Conservation (phyloP, 2,329 filamentous ascomycete species). For the Penicillium corylophilum region DNA sequence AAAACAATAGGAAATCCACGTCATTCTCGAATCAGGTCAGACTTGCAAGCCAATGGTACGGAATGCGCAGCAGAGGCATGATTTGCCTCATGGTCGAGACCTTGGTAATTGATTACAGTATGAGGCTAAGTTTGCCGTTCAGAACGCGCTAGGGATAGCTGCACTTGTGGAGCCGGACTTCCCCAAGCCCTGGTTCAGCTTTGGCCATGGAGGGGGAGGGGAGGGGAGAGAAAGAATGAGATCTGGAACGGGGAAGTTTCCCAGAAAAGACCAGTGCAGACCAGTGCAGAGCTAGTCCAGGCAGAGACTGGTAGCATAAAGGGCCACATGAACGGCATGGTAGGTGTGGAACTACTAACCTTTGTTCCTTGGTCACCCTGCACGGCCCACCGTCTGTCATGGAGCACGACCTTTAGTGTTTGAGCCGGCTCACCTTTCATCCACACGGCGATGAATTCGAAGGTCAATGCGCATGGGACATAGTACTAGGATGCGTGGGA, state of each 20-base stretch:
- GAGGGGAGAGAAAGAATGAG: too few relatives aligned
- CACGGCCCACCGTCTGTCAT: constrained; percentile 12
- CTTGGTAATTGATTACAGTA: neutral
- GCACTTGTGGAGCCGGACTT: constrained; percentile 11
- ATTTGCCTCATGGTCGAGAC: neutral
- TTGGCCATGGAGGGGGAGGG: constrained; percentile 9
- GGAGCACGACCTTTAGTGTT: constrained; percentile 12
- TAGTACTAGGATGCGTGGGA: neutral
- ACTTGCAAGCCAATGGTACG: neutral
- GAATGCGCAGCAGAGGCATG: neutral
- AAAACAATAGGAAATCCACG: too few relatives aligned
- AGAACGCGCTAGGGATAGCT: constrained; percentile 7
- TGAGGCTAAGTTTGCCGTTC: constrained; percentile 1
- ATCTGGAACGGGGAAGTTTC: constrained; percentile 20
- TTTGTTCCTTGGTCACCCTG: too few relatives aligned
- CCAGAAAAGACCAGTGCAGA: neutral
- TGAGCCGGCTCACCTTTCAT: constrained; percentile 14
- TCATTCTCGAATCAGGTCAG: too few relatives aligned
- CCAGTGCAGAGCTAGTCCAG: constrained; percentile 5
- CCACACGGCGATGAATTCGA: constrained; percentile 17
- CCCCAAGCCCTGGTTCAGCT: constrained; percentile 12
- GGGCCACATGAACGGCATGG: neutral
- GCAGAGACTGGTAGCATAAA: neutral
- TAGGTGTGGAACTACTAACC: neutral
- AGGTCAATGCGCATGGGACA: constrained; percentile 8